Evolutionary conservation across 2,329 filamentous ascomycete genomes (phyloP).

Genomic region (Xylaria sp.): DNA sequence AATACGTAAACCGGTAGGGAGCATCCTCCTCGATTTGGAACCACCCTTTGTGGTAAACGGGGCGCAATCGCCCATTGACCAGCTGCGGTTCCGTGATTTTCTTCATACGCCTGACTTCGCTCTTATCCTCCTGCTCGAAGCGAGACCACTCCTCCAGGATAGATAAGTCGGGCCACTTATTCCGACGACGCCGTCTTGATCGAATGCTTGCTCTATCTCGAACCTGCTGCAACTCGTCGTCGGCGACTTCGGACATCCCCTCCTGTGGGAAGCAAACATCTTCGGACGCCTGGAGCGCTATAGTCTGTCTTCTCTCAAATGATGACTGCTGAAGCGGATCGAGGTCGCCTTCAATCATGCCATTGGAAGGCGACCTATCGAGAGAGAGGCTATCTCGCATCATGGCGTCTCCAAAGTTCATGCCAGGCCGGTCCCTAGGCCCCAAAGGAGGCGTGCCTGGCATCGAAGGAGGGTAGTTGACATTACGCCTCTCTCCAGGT

Average conservation of each 20-base stretch:
- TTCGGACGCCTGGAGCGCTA: constrained; percentile 75
- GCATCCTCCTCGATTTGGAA: constrained; percentile 88
- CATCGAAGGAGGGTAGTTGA: constrained; percentile 76
- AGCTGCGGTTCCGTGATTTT: constrained; percentile 94
- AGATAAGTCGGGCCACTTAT: constrained; percentile 86
- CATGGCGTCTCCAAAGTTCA: constrained; percentile 76
- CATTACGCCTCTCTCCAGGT: constrained; percentile 64
- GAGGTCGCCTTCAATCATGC: constrained; percentile 38
- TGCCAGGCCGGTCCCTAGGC: constrained; percentile 60
- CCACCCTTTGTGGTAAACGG: constrained; percentile 82
- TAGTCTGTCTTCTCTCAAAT: constrained; percentile 65
- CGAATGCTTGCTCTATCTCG: constrained; percentile 55
- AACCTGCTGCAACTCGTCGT: constrained; percentile 73
- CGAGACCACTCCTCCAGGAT: constrained; percentile 90
- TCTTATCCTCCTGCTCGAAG: constrained; percentile 89
- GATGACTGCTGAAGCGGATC: constrained; percentile 49
- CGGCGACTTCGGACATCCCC: constrained; percentile 80
- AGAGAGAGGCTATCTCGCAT: constrained; percentile 71
- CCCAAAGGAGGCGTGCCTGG: constrained; percentile 70
- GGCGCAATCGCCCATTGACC: constrained; percentile 87
- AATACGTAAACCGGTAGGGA: constrained; percentile 97
- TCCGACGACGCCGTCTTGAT: constrained; percentile 67
- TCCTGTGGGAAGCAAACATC: constrained; percentile 94
- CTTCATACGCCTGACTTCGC: constrained; percentile 84
- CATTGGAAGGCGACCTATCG: constrained; percentile 39